phyloP scores from a whole-genome alignment of 148 eudicot species.

The Mesembryanthemum crystallinum region DNA sequence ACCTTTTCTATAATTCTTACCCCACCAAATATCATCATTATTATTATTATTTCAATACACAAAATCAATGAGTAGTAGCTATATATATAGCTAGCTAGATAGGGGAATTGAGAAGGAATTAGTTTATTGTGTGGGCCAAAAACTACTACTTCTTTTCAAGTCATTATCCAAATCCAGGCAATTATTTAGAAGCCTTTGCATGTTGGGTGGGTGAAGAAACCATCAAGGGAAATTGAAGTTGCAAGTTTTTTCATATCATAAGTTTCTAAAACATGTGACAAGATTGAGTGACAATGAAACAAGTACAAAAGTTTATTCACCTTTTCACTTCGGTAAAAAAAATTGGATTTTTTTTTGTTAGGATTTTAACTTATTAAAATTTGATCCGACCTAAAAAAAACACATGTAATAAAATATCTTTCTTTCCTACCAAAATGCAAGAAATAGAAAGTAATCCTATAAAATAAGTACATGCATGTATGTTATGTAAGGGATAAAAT shows the following conservation, averaged over 20 bases:
- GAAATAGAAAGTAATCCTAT: no score
- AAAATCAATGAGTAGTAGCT: conserved; percentile 4
- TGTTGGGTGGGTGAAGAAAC: conserved; percentile 18
- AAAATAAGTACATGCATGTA: no score
- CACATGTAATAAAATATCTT: no score
- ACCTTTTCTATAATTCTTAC: not conserved
- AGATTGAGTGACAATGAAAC: conserved; percentile 4
- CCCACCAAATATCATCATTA: conserved; percentile 12
- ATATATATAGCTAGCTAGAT: not conserved
- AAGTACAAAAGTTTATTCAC: not conserved
- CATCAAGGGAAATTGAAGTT: not conserved
- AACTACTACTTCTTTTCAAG: not conserved
- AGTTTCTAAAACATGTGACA: not conserved
- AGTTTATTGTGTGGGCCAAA: not conserved
- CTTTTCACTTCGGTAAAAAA: no score
- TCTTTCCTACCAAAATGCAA: no score
- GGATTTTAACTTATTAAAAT: no score
- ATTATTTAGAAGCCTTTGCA: conserved; percentile 8
- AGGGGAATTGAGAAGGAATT: not conserved
- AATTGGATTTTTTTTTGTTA: no score
- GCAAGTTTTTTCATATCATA: conserved; percentile 1
- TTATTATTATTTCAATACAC: not conserved
- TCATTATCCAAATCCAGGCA: not conserved
- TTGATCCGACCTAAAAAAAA: no score
- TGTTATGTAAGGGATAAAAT: no score